These are phyloP conservation scores for Blastocystis sp. DNA, from an alignment of 352 stramenopile species.

Conservation along the genomic window DNA sequence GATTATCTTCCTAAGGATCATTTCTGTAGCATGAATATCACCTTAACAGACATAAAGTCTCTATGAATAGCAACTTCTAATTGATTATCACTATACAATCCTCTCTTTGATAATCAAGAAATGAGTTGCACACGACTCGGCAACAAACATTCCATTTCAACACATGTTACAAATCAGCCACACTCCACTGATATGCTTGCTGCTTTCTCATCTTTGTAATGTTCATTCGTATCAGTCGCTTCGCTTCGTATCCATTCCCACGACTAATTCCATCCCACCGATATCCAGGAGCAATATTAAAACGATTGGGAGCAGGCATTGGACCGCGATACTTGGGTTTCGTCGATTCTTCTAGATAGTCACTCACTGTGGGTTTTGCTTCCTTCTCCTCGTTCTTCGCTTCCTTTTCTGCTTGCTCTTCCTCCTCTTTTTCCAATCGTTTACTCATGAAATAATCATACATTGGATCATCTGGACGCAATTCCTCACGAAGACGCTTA, in stretches of 20 bases:
- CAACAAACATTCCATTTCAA: constrained; percentile 12
- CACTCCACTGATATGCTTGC: constrained; percentile 56
- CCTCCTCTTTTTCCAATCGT: constrained; percentile 15
- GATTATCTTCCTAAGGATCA: constrained; percentile 54
- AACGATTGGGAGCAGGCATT: constrained; percentile 55
- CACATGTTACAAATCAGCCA: constrained; percentile 51
- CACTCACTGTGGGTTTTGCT: constrained; percentile 10
- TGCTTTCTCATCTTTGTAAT: constrained; percentile 47
- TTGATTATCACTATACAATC: neutral
- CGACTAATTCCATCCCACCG: constrained; percentile 58
- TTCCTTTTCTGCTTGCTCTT: constrained; percentile 22
- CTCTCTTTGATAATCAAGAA: neutral
- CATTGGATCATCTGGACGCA: constrained; percentile 60
- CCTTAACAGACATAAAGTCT: constrained; percentile 15
- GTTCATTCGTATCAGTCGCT: constrained; percentile 32
- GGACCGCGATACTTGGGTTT: constrained; percentile 59
- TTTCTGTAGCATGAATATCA: neutral
- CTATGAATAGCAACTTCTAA: neutral
- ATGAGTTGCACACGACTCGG: too few relatives aligned
- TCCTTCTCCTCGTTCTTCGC: constrained; percentile 56
- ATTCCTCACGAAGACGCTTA: constrained; percentile 40
- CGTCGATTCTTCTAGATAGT: constrained; percentile 37
- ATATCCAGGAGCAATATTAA: constrained; percentile 54
- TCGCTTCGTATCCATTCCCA: constrained; percentile 39
- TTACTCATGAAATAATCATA: constrained; percentile 59